Evolutionary conservation across 129 eudicot genomes (phyloP).

Genomic region (Helianthus annuus): DNA sequence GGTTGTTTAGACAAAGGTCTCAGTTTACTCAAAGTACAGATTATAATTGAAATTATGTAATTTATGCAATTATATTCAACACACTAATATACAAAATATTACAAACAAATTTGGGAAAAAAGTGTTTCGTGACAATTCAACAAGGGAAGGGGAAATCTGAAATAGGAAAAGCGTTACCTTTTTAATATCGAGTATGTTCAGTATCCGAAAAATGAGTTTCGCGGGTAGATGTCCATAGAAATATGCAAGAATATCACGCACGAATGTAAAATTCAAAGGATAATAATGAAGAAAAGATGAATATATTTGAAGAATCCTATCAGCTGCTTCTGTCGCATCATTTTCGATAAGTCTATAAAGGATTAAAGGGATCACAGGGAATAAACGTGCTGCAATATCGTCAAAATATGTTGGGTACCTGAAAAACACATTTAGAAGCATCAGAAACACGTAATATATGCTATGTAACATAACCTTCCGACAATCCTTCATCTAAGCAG

Average conservation of each 20-base stretch:
- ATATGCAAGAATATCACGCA: constrained; percentile 82
- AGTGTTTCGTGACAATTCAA: background rate
- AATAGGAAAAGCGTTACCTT: constrained; percentile 44
- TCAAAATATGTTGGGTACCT: constrained; percentile 80
- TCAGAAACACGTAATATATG: constrained; percentile 49
- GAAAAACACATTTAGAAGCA: constrained; percentile 23
- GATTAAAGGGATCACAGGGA: constrained; percentile 72
- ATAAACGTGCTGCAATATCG: constrained; percentile 77
- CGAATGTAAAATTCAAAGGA: constrained; percentile 76
- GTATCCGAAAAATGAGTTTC: constrained; percentile 57
- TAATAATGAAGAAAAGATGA: constrained; percentile 60
- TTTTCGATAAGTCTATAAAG: constrained; percentile 80
- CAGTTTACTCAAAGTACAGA: background rate
- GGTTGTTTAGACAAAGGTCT: background rate
- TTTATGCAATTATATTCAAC: background rate
- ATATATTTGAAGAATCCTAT: constrained; percentile 64
- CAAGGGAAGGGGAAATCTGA: background rate
- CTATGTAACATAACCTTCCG: constrained; percentile 21
- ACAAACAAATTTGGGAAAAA: background rate
- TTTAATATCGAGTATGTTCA: constrained; percentile 59
- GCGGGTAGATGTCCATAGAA: constrained; percentile 82
- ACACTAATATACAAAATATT: background rate
- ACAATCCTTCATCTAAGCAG: too few relatives aligned
- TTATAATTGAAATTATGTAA: background rate
- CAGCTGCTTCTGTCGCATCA: constrained; percentile 64